Evolutionary conservation across 208 protist species (phyloP).

Genomic region (Leishmania tarentolae): DNA sequence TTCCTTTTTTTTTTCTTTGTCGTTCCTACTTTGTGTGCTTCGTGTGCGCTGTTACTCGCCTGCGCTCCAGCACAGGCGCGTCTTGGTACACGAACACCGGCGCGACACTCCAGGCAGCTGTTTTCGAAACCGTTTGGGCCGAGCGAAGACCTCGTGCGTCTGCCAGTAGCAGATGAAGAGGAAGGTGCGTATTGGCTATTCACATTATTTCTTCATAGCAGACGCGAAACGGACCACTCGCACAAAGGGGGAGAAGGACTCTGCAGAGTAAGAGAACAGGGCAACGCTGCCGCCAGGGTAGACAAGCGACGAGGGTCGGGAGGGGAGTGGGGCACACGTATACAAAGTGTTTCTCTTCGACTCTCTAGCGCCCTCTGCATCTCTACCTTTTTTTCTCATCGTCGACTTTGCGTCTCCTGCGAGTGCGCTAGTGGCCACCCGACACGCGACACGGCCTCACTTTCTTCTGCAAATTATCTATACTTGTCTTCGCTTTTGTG

Average conservation of each 20-base stretch:
- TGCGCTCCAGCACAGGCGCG: neutral
- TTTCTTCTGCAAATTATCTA: neutral
- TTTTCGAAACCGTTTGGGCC: neutral
- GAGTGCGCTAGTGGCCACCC: neutral
- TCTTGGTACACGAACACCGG: neutral
- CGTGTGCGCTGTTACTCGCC: neutral
- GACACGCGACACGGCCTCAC: neutral
- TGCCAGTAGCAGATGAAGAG: neutral
- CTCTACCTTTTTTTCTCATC: neutral
- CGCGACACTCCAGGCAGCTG: neutral
- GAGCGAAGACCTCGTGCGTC: neutral
- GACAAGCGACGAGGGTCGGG: neutral
- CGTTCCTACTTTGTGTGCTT: neutral
- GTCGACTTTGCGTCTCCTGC: neutral
- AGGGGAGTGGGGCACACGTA: neutral
- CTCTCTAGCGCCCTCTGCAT: neutral
- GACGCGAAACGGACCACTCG: neutral
- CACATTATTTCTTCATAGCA: neutral
- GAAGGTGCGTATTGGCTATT: no score
- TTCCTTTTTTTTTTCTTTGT: neutral
- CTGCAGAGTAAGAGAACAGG: neutral
- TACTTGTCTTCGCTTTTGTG: neutral
- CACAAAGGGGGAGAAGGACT: neutral
- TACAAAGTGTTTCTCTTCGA: neutral
- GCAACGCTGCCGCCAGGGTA: neutral